A percentile compares a stretch with the other conserved stretches of the same genome.
phyloP scores from a whole-genome alignment of 352 stramenopile species.

The Phytophthora quininea region DNA sequence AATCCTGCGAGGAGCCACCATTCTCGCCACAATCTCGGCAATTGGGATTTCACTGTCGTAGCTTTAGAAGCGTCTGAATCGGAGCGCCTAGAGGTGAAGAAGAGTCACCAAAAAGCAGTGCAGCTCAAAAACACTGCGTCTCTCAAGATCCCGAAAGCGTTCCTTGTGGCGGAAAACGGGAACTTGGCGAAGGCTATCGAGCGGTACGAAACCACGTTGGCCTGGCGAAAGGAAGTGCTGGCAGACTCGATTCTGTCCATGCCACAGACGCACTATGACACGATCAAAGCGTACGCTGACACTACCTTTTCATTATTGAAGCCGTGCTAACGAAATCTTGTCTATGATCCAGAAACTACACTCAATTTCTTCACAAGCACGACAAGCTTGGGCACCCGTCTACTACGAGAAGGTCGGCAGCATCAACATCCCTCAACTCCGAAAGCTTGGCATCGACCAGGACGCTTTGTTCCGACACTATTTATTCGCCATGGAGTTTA shows the following conservation, averaged over 20 bases:
- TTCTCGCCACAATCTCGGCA: slow-evolving; percentile 28
- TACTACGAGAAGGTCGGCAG: slow-evolving; percentile 84
- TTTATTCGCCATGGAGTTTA: slow-evolving; percentile 87
- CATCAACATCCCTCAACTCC: slow-evolving; percentile 85
- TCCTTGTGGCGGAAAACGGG: slow-evolving; percentile 73
- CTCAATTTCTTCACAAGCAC: slow-evolving; percentile 73
- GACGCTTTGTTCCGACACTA: slow-evolving; percentile 85
- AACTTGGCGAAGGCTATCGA: slow-evolving; percentile 62
- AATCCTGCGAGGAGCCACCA: slow-evolving; percentile 13
- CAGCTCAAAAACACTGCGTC: slow-evolving; percentile 19
- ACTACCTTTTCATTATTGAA: background rate
- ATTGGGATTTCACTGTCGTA: slow-evolving; percentile 72
- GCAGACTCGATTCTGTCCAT: slow-evolving; percentile 68
- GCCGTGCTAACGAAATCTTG: too few relatives aligned
- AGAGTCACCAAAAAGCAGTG: slow-evolving; percentile 9
- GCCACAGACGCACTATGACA: slow-evolving; percentile 65
- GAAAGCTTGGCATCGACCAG: slow-evolving; percentile 64
- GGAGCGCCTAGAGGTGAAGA: slow-evolving; percentile 39
- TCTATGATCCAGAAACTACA: slow-evolving; percentile 25
- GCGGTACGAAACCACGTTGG: slow-evolving; percentile 65
- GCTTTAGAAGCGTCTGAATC: slow-evolving; percentile 64
- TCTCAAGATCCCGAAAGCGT: slow-evolving; percentile 54
- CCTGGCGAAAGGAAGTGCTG: slow-evolving; percentile 81
- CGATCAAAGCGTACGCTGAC: slow-evolving; percentile 61
- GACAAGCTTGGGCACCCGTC: slow-evolving; percentile 78